Conservation (phyloP, 2,329 filamentous ascomycete species). For the Ophiostoma perfectum region DNA sequence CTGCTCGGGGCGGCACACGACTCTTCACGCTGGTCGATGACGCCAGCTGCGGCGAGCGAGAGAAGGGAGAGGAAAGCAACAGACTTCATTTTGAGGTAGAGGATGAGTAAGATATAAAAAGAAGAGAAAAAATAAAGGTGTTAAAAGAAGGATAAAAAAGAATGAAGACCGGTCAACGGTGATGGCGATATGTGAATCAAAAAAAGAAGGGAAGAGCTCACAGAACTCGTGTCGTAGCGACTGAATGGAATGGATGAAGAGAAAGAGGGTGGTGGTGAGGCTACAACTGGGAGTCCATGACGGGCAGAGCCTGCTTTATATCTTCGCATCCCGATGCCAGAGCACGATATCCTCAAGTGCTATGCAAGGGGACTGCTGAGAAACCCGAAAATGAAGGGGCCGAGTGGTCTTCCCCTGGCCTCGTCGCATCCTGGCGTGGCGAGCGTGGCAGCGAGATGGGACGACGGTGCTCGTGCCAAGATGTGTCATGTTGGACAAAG, state of each 20-base stretch:
- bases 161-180: conserved; percentile 12
- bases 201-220: conserved; percentile 14
- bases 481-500: neutral
- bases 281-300: neutral
- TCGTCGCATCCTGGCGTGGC: neutral
- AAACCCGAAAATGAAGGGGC: neutral
- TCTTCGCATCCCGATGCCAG: no score
- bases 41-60: neutral
- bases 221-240: conserved; percentile 14
- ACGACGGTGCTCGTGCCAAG: conserved; percentile 1
- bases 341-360: no score
- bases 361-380: no score
- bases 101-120: neutral
- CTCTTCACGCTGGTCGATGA: conserved; percentile 5
- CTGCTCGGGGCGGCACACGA: conserved; percentile 2
- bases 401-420: neutral
- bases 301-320: neutral
- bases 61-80: conserved; percentile 10
- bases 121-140: neutral
- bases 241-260: conserved; percentile 2
- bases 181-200: neutral
- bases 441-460: neutral
- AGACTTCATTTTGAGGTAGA: conserved; percentile 10
- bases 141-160: neutral
- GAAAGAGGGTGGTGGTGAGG: neutral